Evolutionary conservation across 352 stramenopile species (phyloP).

Genomic region (Pythium aquatile): DNA sequence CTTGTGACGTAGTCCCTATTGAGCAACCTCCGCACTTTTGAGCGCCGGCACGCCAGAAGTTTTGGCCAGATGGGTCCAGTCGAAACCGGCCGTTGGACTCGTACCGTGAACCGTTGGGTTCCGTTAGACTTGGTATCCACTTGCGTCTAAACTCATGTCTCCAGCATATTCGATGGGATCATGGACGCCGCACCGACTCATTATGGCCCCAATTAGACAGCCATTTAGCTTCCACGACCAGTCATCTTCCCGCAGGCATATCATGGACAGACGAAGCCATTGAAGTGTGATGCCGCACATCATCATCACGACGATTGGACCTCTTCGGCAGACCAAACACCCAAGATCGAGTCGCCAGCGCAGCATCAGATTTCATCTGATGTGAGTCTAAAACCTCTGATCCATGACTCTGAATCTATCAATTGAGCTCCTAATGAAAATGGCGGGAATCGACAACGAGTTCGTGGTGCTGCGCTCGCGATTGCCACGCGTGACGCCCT

Average conservation of each 20-base stretch:
- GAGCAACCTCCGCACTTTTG: not conserved
- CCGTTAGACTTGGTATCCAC: not conserved
- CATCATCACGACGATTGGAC: not conserved
- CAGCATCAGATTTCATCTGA: not conserved
- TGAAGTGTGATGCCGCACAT: too few species aligned
- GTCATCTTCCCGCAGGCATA: not conserved
- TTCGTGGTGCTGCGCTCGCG: conserved; percentile 35
- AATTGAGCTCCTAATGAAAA: not conserved
- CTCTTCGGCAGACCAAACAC: too few species aligned
- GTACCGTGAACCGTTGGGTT: not conserved
- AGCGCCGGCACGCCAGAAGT: not conserved
- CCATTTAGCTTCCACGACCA: not conserved
- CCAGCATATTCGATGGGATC: too few species aligned
- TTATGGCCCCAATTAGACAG: too few species aligned
- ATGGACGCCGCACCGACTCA: too few species aligned
- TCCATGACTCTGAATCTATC: not conserved
- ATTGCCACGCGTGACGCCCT: conserved; percentile 44
- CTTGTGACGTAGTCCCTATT: not conserved
- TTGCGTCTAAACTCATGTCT: not conserved
- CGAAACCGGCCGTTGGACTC: not conserved
- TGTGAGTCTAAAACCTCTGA: not conserved
- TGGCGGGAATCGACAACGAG: conserved; percentile 30
- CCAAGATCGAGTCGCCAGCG: not conserved
- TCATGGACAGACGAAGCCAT: not conserved
- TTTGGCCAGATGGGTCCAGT: conserved; percentile 1